Evolutionary conservation across 441 rosid genomes (phyloP), one percentile per base, ranked within the genome.

Genomic region (Bocquillonia castaneifolia): DNA sequence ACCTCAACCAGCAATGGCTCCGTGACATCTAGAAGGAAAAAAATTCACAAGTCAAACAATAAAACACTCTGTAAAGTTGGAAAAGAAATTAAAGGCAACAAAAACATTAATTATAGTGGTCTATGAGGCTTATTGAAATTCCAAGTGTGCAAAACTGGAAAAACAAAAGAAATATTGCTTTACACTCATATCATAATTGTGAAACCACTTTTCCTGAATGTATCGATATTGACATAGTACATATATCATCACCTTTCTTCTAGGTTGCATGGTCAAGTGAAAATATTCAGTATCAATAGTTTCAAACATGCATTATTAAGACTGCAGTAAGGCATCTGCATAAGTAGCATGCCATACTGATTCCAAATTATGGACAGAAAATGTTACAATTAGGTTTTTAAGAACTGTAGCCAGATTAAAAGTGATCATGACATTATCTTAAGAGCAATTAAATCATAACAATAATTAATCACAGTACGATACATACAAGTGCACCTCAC

Each of bases 1-100:
- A 93, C 97, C 77, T 93, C 98, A 9, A 93, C 64, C 70, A 93
- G 72, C 79, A 93, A 68, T 70, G 97, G 83, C 71, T 89, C 96
- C 0, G 98, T 93, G 71, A 91, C 96, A 80, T 93, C 97, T 91
- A 71, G 51, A 57, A 62, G 44, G 59, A 50, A 56, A 71, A 63
- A 53, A 37, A 40, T 5, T 61, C 20, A 29, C 6, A 65, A 7
- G 34, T 71, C 6, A 69, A 45, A 18, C 23, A 10, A 52, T 63
- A 28, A 9, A 65, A 57, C 40, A 55, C 4, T n/a, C n/a, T 17
- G 42, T 45, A 13, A 51, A 15, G 51, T 31, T 26, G 14, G 45
- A 51, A 9, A 56, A 48, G 62, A 51, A 62, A 57, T 58, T 56
- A 71, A 22, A 69, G 50, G 39, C 44, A 48, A 45, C 31, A 25